Conservation (phyloP, 78 protist species). For the Emiliania huxleyi region DNA sequence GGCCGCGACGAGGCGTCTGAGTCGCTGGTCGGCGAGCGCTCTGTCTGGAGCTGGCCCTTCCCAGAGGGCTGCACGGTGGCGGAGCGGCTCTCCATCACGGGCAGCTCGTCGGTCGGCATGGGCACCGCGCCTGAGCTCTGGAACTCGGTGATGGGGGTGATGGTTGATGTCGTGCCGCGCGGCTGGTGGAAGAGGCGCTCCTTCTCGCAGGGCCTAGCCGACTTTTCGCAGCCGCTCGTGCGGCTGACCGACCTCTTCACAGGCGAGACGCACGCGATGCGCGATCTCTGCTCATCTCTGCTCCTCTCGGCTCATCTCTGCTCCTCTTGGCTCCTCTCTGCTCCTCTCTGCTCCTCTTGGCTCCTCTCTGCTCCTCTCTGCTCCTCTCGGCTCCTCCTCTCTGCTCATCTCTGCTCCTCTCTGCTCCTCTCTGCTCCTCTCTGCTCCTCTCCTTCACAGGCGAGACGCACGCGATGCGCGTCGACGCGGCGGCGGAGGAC, state of each 20-base stretch:
- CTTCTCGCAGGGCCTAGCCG: neutral
- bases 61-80: constrained; percentile 16
- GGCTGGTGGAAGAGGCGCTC: neutral
- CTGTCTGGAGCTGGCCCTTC: constrained; percentile 22
- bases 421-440: neutral
- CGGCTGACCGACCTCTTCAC: neutral
- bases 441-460: neutral
- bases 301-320: too few species aligned
- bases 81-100: neutral
- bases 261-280: constrained; percentile 41
- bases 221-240: constrained; percentile 21
- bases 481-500: neutral
- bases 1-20: neutral
- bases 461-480: constrained; percentile 39
- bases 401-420: neutral
- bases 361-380: too few species aligned
- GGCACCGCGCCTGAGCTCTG: constrained; percentile 41
- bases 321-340: too few species aligned
- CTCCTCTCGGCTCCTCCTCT: too few species aligned
- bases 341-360: too few species aligned
- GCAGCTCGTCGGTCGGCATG: constrained; percentile 30
- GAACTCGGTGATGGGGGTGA: neutral
- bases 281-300: too few species aligned
- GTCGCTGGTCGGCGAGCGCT: neutral
- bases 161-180: neutral